Base-by-base conservation (phyloP, 306 rosid species). In the Vigna unguiculata region DNA sequence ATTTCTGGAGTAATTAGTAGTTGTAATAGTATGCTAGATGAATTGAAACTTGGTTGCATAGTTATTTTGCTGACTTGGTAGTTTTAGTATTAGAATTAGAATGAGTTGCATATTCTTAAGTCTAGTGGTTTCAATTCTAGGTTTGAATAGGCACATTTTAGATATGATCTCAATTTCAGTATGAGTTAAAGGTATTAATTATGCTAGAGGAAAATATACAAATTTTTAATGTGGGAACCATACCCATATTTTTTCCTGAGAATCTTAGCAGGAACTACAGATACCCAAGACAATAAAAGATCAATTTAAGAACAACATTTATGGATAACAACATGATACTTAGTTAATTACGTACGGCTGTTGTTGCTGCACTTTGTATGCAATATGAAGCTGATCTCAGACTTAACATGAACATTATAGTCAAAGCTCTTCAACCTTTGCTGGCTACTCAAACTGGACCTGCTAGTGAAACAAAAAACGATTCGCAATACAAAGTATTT, bases 311-410 rank as follows among this genome's bases (percentile, higher is more conserved):
- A 69, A 20, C 41, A 49, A 52, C 24, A 47, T 48, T 55, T 34
- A 76, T 49, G 38, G 55, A 22, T 80, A 67, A 66, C 78, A 63
- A 24, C 53, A 6, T 74, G 83, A n/a, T 25, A 12, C 64, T 12
- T 78, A 80, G 70, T 51, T 81, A 36, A 55, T 78, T 74, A 40
- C 87, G 91, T 97, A 86, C 91, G 92, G 98, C 97, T 78, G 98
- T 97, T 38, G 96, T 93, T 78, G 94, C 98, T 80, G 96, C 98
- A 55, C 72, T 93, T 67, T 93, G 98, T 61, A 93, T 93, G 80
- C 97, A 93, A 85, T 90, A 93, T 70, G 98, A 93, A 78, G 93
- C 98, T 60, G 98, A 93, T 86, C 91, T 93, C 92, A 88, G 98
- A 64, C 96, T 97, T 16, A 93, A 93, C 91, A 93, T 93, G 98